These are phyloP conservation scores for Starmerella khaoyaiensis DNA, from an alignment of 805 yeast genomes.

Conservation along the genomic window DNA sequence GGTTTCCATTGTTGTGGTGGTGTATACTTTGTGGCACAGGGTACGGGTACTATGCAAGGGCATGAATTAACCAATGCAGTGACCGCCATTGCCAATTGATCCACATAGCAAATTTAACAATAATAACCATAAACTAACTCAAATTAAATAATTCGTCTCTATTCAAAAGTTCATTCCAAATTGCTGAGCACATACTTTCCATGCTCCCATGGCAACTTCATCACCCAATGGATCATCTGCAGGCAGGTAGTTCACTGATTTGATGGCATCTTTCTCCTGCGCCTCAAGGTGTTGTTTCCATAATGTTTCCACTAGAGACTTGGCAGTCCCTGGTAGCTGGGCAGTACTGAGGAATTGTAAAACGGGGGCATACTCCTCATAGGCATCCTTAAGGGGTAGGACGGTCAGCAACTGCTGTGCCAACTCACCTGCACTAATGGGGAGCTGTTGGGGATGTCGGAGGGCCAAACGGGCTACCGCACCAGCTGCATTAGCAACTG, in stretches of 20 bases:
- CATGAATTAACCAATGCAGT: too few species aligned
- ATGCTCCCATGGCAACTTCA: slow-evolving; percentile 35
- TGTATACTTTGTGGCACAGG: too few species aligned
- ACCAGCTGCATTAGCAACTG: slow-evolving; percentile 90
- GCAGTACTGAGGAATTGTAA: slow-evolving; percentile 54
- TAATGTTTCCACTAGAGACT: slow-evolving; percentile 9
- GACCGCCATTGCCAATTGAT: too few species aligned
- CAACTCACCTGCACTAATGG: slow-evolving; percentile 63
- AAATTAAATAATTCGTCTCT: neutral
- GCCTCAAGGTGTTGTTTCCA: slow-evolving; percentile 38
- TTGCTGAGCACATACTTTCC: slow-evolving; percentile 13
- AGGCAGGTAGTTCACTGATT: slow-evolving; percentile 29
- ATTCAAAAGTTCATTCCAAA: slow-evolving; percentile 6
- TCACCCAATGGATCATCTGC: slow-evolving; percentile 66
- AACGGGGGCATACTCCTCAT: slow-evolving; percentile 86
- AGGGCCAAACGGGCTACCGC: slow-evolving; percentile 88
- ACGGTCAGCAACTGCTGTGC: slow-evolving; percentile 61
- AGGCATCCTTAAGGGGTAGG: slow-evolving; percentile 76
- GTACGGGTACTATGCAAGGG: too few species aligned
- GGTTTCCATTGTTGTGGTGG: too few species aligned
- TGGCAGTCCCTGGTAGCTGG: slow-evolving; percentile 10
- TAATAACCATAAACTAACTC: neutral
- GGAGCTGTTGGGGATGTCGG: slow-evolving; percentile 44
- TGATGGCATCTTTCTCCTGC: slow-evolving; percentile 62
- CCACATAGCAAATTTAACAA: neutral